Base-by-base conservation (phyloP, 2,329 filamentous ascomycete species). In the Pseudogymnoascus sp. region DNA sequence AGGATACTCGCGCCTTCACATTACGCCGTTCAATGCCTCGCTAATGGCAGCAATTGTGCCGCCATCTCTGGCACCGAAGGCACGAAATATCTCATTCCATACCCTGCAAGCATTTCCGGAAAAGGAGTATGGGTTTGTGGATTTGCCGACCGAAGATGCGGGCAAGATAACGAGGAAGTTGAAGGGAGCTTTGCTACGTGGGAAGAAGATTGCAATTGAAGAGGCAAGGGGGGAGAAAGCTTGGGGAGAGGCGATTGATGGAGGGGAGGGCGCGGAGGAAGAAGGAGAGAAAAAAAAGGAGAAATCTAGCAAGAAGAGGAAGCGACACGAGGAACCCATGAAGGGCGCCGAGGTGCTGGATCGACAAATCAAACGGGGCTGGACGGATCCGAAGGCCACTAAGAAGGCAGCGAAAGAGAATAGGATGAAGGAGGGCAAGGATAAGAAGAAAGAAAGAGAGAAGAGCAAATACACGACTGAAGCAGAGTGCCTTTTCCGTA, bases 151-250 rank as follows among this genome's bases (percentile, higher is more conserved):
- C 2, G 84, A 85, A 76, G 92, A 96, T 68, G 95, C 93, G 8
- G 89, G 93, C n/a, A 96, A 92, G 75, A 77, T 98, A 62, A 91
- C 88, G 78, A 93, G 89, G 78, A 98, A 95, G 78, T 82, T 98
- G 60, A 90, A 96, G 79, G 93, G 93, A 33, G 84, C 89, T 1
- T 89, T 90, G 24, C 78, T 99, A 63, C 95, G 89, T 73, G 95
- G 95, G 7, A 81, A 82, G 65, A 98, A 96, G 76, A 85, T 98
- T 70, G 86, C 86, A 64, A 84, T 99, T 64, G 91, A 97, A 70
- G 86, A 88, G 67, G 95, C 95, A 6, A 85, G 86, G 59, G 86
- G 89, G 0, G 80, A 85, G 68, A 83, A 85, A 40, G 78, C 63
- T 5, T 63, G 64, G 71, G 63, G 77, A 79, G 66, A 71, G 78